phyloP scores from a whole-genome alignment of 331 rosid species.

The Arachis monticola region DNA sequence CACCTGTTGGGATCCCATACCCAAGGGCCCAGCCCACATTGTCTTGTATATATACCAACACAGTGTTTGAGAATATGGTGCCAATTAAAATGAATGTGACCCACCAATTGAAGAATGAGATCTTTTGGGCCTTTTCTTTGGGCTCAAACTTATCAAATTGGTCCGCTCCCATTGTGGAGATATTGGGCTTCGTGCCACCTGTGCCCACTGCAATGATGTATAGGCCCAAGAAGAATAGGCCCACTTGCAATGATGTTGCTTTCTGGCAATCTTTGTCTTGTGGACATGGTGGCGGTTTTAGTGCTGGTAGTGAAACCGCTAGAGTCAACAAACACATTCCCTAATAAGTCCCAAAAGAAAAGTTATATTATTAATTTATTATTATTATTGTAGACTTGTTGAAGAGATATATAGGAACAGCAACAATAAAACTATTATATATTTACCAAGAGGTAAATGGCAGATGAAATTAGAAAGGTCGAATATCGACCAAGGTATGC shows the following conservation, averaged over 20 bases:
- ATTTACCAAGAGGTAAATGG: slow-evolving; percentile 68
- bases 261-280: slow-evolving; percentile 46
- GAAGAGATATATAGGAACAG: too few species aligned
- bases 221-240: slow-evolving; percentile 64
- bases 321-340: slow-evolving; percentile 76
- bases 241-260: slow-evolving; percentile 62
- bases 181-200: slow-evolving; percentile 89
- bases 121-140: slow-evolving; percentile 65
- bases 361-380: too few species aligned
- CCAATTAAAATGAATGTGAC: slow-evolving; percentile 73
- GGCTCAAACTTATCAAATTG: slow-evolving; percentile 84
- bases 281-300: slow-evolving; percentile 68
- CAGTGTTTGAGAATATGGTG: slow-evolving; percentile 69
- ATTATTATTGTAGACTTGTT: too few species aligned
- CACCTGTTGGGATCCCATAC: slow-evolving; percentile 84
- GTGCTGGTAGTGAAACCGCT: slow-evolving; percentile 62
- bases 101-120: slow-evolving; percentile 94
- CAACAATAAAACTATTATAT: too few species aligned
- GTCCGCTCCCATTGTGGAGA: slow-evolving; percentile 92
- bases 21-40: slow-evolving; percentile 78
- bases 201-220: slow-evolving; percentile 79
- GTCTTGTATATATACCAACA: slow-evolving; percentile 77
- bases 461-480: slow-evolving; percentile 72
- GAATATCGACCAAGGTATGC: slow-evolving; percentile 71
- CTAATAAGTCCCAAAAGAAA: slow-evolving; percentile 37